Evolutionary conservation across 1,284 basidiomycete species (phyloP).

Genomic region (Amylostereum areolatum): DNA sequence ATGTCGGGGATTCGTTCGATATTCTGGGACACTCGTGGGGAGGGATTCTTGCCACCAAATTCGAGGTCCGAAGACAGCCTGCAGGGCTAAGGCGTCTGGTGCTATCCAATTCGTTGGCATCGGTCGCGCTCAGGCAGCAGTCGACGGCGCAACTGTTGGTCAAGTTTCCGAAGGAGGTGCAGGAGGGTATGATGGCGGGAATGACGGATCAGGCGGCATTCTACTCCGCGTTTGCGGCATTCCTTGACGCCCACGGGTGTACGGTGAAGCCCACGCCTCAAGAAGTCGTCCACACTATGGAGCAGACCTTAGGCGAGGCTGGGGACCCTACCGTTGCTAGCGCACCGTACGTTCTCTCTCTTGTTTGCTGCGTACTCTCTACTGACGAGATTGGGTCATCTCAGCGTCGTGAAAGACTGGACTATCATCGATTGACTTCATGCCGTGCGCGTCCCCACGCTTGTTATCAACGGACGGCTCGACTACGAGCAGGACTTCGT

Average conservation of each 20-base stretch:
- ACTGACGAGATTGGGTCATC: too few relatives aligned
- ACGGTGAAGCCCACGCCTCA: slow-evolving; percentile 19
- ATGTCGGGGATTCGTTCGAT: slow-evolving; percentile 21
- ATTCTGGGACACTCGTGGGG: slow-evolving; percentile 32
- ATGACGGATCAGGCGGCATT: slow-evolving; percentile 21
- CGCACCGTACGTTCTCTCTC: slow-evolving; percentile 16
- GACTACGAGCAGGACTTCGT: slow-evolving; percentile 22
- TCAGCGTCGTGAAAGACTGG: slow-evolving; percentile 23
- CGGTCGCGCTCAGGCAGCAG: slow-evolving; percentile 20
- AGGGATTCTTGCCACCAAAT: slow-evolving; percentile 23
- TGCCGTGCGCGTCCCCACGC: slow-evolving; percentile 21
- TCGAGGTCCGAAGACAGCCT: slow-evolving; percentile 19
- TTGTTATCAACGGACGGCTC: slow-evolving; percentile 24
- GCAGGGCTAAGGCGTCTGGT: slow-evolving; percentile 25
- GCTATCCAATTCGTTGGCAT: slow-evolving; percentile 22
- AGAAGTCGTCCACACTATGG: slow-evolving; percentile 12
- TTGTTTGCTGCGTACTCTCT: neutral
- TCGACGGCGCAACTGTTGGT: slow-evolving; percentile 13
- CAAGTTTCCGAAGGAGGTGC: slow-evolving; percentile 20
- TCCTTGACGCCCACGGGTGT: slow-evolving; percentile 20
- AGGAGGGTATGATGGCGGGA: slow-evolving; percentile 17
- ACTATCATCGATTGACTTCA: slow-evolving; percentile 20
- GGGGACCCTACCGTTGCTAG: slow-evolving; percentile 17
- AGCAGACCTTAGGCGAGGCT: slow-evolving; percentile 5
- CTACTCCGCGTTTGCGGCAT: slow-evolving; percentile 17